Evolutionary conservation across 345 rosid species (phyloP), one percentile per base, ranked within the genome.

Genomic region (Gossypium arboreum): DNA sequence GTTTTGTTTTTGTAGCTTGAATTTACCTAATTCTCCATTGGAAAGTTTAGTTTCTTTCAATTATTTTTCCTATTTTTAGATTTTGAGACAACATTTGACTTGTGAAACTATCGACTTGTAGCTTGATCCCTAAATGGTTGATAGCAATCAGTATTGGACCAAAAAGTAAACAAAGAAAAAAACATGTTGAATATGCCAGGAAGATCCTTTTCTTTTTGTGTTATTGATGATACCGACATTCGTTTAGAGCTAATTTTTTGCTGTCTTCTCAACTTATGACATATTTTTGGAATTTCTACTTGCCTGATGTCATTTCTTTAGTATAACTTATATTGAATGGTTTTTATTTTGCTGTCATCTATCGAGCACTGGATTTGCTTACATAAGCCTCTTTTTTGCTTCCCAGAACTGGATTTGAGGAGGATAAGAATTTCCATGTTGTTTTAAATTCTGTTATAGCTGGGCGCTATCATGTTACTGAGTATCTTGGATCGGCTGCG

Each of bases 401-500:
- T 39, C 72, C 79, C 95, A 96, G 99, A 81, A 96, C 99, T 84
- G 99, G 99, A 79, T 96, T 96, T 79, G 98, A 96, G 88, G 99
- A 96, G 88, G 99, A 96, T 85, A 96, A 96, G 87, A 96, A 93
- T 83, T 96, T 96, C 74, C 93, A 93, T 76, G 99, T 93, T 76
- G 95, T 93, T 76, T 72, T 96, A 60, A 96, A 96, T 81, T 96
- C 98, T 64, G 97, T 96, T 15, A 82, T 96, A 59, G 98, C 99
- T 75, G 98, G 99, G 75, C 91, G 97, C 39, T 96, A 93, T 82
- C 99, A 96, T 82, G 97, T 96, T 68, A 96, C 99, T 0, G 99
- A 96, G 87, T 93, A 91, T 84, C 97, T 96, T 82, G 99, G 99
- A 63, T 96, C 99, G 12, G 99, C 99, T 74, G 99, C 99, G 44